These are phyloP conservation scores for Suillus bovinus DNA, from an alignment of 768 basidiomycete species.

Conservation along the genomic window DNA sequence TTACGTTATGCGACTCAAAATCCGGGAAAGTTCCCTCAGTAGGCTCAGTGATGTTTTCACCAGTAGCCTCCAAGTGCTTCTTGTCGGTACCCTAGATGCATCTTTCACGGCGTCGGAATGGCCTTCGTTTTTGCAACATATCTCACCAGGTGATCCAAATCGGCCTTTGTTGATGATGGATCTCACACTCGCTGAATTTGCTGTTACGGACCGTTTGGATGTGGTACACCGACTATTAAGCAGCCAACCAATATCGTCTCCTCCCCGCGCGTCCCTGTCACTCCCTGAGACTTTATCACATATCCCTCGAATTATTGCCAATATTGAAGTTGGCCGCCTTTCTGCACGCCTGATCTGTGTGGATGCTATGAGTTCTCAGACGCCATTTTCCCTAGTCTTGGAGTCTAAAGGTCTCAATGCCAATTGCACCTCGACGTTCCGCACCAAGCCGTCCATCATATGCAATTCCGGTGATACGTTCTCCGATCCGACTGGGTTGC, in stretches of 20 bases:
- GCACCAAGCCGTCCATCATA: slow-evolving; percentile 20
- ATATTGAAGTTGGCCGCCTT: slow-evolving; percentile 50
- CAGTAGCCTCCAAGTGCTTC: slow-evolving; percentile 26
- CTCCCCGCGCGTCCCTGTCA: slow-evolving; percentile 20
- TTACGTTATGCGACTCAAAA: slow-evolving; percentile 45
- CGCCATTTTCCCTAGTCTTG: slow-evolving; percentile 55
- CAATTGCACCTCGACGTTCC: slow-evolving; percentile 45
- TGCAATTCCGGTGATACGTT: slow-evolving; percentile 16
- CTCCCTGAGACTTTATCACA: slow-evolving; percentile 34
- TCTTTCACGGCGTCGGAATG: slow-evolving; percentile 54
- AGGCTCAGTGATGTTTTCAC: slow-evolving; percentile 37
- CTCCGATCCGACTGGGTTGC: slow-evolving; percentile 42
- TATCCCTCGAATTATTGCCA: slow-evolving; percentile 52
- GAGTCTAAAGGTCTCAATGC: slow-evolving; percentile 53
- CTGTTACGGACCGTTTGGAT: slow-evolving; percentile 56
- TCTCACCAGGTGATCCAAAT: slow-evolving; percentile 59
- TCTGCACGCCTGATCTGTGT: slow-evolving; percentile 51
- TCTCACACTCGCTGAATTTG: slow-evolving; percentile 43
- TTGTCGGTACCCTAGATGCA: slow-evolving; percentile 34
- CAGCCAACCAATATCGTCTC: slow-evolving; percentile 19
- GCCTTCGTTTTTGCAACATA: slow-evolving; percentile 58
- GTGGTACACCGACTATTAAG: slow-evolving; percentile 44
- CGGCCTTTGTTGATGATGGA: slow-evolving; percentile 54
- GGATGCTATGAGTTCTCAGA: slow-evolving; percentile 37
- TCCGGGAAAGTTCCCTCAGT: slow-evolving; percentile 47